These are phyloP conservation scores for Solanum paucissectum DNA, from an alignment of 257 asterid genomes.

Conservation along the genomic window DNA sequence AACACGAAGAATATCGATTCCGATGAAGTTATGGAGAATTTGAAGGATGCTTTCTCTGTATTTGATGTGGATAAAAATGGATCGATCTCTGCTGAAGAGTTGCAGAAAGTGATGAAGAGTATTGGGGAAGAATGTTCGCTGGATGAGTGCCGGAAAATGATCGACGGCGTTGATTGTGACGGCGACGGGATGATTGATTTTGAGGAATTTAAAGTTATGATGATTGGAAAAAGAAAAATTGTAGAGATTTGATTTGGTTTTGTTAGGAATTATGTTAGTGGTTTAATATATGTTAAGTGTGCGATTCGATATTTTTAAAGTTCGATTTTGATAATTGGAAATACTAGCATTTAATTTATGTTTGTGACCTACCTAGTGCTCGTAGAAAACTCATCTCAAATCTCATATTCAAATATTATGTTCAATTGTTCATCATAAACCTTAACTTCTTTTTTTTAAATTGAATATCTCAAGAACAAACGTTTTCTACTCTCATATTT, in stretches of 20 bases:
- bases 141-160: conserved; percentile 71
- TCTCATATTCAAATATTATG: no score
- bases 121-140: conserved; percentile 68
- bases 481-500: no score
- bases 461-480: no score
- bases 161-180: conserved; percentile 57
- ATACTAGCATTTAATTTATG: no score
- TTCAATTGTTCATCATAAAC: no score
- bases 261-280: background rate
- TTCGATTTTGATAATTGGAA: no score
- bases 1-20: conserved; percentile 52
- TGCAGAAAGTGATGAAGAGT: conserved; percentile 50
- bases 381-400: no score
- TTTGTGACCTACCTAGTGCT: no score
- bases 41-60: conserved; percentile 55
- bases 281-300: no score
- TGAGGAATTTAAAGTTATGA: conserved; percentile 82
- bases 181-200: conserved; percentile 68
- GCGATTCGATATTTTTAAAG: no score
- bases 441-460: no score
- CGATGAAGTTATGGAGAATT: conserved; percentile 42
- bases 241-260: conserved; percentile 16
- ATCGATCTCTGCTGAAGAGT: conserved; percentile 50
- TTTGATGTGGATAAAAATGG: conserved; percentile 68
- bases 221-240: conserved; percentile 31